A percentile compares a stretch with the other conserved stretches of the same genome.
Conservation (phyloP, 2,329 filamentous ascomycete species). For the Claviceps sp. region DNA sequence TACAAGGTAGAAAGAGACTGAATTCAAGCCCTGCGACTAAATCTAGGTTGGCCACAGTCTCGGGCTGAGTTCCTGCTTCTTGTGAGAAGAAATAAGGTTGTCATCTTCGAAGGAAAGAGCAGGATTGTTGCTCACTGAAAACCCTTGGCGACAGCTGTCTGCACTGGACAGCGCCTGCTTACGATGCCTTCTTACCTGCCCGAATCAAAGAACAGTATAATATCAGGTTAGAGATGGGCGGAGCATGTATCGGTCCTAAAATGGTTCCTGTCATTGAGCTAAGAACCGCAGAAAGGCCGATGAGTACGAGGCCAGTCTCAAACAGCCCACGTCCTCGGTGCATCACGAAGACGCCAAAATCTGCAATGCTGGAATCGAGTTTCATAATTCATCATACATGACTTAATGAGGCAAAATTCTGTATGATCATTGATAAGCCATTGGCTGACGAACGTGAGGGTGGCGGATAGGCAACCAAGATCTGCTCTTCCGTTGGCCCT, state of each 20-base stretch:
- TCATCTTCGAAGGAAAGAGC: constrained; percentile 2
- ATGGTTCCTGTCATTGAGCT: not conserved
- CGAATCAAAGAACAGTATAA: not conserved
- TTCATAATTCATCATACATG: not conserved
- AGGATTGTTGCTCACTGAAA: not conserved
- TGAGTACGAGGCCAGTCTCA: not conserved
- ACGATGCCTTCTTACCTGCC: not conserved
- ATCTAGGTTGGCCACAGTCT: not conserved
- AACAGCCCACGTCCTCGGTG: not conserved
- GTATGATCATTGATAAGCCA: not conserved
- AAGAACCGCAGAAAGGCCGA: not conserved
- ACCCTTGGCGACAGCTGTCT: constrained; percentile 1
- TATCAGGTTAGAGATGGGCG: not conserved
- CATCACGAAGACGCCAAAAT: not conserved
- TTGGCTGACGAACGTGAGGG: not conserved
- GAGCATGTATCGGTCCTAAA: not conserved
- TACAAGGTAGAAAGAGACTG: constrained; percentile 2
- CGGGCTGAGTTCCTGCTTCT: not conserved
- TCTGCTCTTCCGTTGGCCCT: not conserved
- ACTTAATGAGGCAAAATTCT: not conserved
- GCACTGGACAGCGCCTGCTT: not conserved
- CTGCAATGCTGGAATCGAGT: not conserved
- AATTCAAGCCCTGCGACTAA: not conserved
- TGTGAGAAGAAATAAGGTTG: not conserved
- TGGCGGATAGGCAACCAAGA: not conserved